These are phyloP conservation scores for Haplographium delicatum DNA, from an alignment of 495 filamentous ascomycete species.

Conservation along the genomic window DNA sequence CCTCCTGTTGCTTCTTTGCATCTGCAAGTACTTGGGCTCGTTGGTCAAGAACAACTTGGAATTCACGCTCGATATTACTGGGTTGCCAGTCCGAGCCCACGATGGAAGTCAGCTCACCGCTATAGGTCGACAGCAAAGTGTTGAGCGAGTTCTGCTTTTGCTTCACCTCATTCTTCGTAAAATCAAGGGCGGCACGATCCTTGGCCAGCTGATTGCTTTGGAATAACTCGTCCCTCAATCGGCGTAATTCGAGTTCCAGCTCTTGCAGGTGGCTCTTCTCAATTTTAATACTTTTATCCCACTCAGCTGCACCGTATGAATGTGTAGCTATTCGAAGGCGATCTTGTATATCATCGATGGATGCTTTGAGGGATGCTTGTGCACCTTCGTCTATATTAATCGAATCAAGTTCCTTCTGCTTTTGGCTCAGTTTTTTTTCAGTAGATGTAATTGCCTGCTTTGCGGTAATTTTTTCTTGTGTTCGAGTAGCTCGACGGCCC, in stretches of 20 bases:
- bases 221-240: constrained; percentile 68
- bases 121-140: constrained; percentile 71
- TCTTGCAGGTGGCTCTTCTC: constrained; percentile 56
- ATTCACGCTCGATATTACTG: constrained; percentile 63
- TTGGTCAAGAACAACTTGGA: constrained; percentile 57
- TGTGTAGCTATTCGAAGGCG: constrained; percentile 56
- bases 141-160: constrained; percentile 65
- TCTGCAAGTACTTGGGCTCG: constrained; percentile 48
- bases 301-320: constrained; percentile 52
- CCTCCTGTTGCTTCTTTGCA: constrained; percentile 63
- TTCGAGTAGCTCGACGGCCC: constrained; percentile 58
- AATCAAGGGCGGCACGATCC: constrained; percentile 72
- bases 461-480: constrained; percentile 63
- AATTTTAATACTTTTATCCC: constrained; percentile 62
- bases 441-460: constrained; percentile 62
- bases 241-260: constrained; percentile 63
- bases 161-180: constrained; percentile 69
- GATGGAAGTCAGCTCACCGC: constrained; percentile 56
- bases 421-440: constrained; percentile 55
- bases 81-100: constrained; percentile 63
- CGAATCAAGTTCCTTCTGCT: constrained; percentile 60
- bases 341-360: constrained; percentile 61
- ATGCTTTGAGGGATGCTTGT: constrained; percentile 66
- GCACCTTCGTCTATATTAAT: constrained; percentile 81
- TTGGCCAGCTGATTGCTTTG: constrained; percentile 72